Evolutionary conservation across 1,284 basidiomycete species (phyloP), one percentile per base, ranked within the genome.

Genomic region (Melampsora larici-populina): DNA sequence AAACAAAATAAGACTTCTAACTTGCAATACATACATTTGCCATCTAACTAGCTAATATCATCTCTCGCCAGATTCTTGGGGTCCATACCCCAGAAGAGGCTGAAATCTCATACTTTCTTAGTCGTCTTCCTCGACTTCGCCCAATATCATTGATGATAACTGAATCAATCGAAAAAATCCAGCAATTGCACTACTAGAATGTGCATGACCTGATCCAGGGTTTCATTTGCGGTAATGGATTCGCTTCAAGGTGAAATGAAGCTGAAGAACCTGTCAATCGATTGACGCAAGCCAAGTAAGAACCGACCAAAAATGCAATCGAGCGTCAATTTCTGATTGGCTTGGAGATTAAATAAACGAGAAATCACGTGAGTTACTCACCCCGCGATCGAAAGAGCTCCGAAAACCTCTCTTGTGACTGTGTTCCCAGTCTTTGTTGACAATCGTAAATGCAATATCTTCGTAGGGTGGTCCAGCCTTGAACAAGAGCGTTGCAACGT

Each of bases 391-490:
- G 81, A 88, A 88, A 49, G 85, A 85, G 79, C 85, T 86, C 78
- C 86, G 82, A 83, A 88, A 88, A 0, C 88, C 88, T 48, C 86
- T 82, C 85, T 94, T 95, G 82, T 99, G 96, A 70, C 93, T 94
- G 84, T 93, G 96, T 83, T 99, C 97, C 97, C 97, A 99, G 84
- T 96, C 94, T 76, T 92, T 88, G 82, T 97, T 94, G 73, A 99
- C 96, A 80, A 99, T 97, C 78, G 94, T 88, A 86, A 99, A 99
- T 21, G 95, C 97, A 80, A 99, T 94, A 82, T 99, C 97, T 85
- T 99, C 97, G 83, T 99, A 99, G 1, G 97, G 97, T 68, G 97
- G 97, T 21, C 97, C 97, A 21, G 97, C 94, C 80, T 89, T 93
- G 85, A 99, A 99, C 80, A 95, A 89, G 64, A 99, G 85, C 26